Conservation (phyloP, 805 yeast species). For the Zygosaccharomyces gambellarensis region DNA sequence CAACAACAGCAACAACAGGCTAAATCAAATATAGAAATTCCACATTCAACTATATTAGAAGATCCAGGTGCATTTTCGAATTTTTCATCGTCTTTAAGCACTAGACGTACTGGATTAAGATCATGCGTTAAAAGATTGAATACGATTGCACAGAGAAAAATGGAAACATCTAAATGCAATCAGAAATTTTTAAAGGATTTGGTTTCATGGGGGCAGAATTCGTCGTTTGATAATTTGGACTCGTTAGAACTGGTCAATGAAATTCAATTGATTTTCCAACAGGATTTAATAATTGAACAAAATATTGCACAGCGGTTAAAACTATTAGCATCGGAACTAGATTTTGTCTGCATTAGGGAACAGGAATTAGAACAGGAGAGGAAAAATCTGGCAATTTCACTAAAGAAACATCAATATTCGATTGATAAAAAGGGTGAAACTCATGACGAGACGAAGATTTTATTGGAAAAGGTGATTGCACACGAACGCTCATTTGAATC, state of each 20-base stretch:
- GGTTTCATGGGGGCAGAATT: constrained; percentile 20
- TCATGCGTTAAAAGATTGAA: constrained; percentile 18
- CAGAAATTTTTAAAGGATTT: constrained; percentile 22
- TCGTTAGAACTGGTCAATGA: constrained; percentile 17
- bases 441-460: constrained; percentile 24
- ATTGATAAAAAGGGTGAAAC: constrained; percentile 21
- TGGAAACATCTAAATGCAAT: constrained; percentile 17
- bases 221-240: constrained; percentile 11
- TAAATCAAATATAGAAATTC: constrained; percentile 2
- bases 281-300: constrained; percentile 23
- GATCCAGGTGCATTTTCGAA: constrained; percentile 9
- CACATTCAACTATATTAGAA: constrained; percentile 4
- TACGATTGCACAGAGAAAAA: constrained; percentile 17
- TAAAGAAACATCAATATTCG: constrained; percentile 18
- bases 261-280: constrained; percentile 21
- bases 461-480: constrained; percentile 21
- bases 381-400: constrained; percentile 17
- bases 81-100: constrained; percentile 6
- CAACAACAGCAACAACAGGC: constrained; percentile 1
- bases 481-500: constrained; percentile 18
- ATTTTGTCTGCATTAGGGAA: constrained; percentile 25
- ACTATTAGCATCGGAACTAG: constrained; percentile 19
- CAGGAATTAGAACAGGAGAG: constrained; percentile 20
- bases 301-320: constrained; percentile 18
- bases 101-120: constrained; percentile 14